Evolutionary conservation across 345 rosid genomes (phyloP).

Genomic region (Cardamine chenopodiifolia): DNA sequence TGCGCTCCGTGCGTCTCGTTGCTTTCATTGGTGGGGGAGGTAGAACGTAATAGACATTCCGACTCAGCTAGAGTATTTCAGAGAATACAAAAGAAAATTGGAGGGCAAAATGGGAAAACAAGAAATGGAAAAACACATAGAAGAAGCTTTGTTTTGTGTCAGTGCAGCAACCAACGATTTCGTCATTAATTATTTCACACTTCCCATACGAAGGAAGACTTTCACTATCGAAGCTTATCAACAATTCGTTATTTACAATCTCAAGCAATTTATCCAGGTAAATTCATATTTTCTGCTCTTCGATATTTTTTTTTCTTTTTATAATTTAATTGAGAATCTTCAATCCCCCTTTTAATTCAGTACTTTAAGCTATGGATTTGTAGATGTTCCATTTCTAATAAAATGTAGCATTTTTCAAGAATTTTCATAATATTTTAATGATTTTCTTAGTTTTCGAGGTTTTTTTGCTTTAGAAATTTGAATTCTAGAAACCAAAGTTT

Average conservation of each 20-base stretch:
- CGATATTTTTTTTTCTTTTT: not conserved
- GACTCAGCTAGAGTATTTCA: conserved; percentile 39
- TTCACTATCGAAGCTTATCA: conserved; percentile 59
- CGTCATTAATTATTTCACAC: conserved; percentile 27
- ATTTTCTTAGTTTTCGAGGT: too few relatives aligned
- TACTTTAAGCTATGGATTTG: too few relatives aligned
- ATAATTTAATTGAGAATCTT: too few relatives aligned
- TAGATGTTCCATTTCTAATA: too few relatives aligned
- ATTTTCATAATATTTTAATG: too few relatives aligned
- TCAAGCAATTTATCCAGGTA: conserved; percentile 58
- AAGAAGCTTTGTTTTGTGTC: conserved; percentile 35
- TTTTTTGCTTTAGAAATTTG: too few relatives aligned
- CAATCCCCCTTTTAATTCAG: too few relatives aligned
- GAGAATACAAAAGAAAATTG: conserved; percentile 44
- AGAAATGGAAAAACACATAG: conserved; percentile 43
- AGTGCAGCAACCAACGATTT: conserved; percentile 49
- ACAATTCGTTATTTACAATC: conserved; percentile 53
- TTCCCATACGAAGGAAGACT: conserved; percentile 58
- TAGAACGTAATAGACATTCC: conserved; percentile 43
- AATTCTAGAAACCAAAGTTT: not conserved
- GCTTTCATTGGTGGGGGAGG: conserved; percentile 4
- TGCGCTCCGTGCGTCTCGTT: conserved; percentile 9
- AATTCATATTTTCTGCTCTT: not conserved
- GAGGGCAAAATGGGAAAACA: conserved; percentile 33
- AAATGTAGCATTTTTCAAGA: too few relatives aligned